These are phyloP conservation scores for Tuber brumale DNA, from an alignment of 495 filamentous ascomycete species.

Conservation along the genomic window DNA sequence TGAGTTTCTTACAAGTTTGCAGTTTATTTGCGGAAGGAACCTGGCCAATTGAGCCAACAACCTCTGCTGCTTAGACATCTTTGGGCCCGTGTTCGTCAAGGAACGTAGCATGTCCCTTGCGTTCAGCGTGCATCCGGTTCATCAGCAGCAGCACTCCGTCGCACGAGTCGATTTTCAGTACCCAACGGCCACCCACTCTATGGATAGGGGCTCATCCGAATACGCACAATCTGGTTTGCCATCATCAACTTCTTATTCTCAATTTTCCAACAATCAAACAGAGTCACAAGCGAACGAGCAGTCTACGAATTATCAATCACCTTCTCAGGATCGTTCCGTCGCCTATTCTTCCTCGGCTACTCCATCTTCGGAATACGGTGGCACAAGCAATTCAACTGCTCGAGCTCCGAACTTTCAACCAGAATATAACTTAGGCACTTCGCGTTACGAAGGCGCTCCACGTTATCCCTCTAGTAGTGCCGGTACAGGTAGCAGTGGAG, in stretches of 20 bases:
- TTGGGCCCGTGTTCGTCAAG: constrained; percentile 2
- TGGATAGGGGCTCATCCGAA: constrained; percentile 86
- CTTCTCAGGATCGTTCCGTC: constrained; percentile 60
- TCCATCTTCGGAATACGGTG: constrained; percentile 80
- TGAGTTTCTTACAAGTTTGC: not conserved
- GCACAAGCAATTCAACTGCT: constrained; percentile 41
- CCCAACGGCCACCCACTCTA: constrained; percentile 50
- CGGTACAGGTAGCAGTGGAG: constrained; percentile 54
- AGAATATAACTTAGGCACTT: constrained; percentile 33
- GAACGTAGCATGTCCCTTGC: constrained; percentile 43
- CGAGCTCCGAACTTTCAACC: constrained; percentile 41
- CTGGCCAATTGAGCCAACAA: constrained; percentile 1
- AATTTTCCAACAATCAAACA: constrained; percentile 49
- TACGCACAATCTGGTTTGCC: constrained; percentile 99
- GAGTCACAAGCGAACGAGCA: constrained; percentile 47
- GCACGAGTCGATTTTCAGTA: constrained; percentile 20
- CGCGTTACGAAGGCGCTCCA: constrained; percentile 48
- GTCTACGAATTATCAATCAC: constrained; percentile 50
- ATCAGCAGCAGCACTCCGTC: constrained; percentile 36
- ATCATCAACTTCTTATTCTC: constrained; percentile 51
- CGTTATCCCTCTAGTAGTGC: constrained; percentile 67
- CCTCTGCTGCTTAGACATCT: not conserved
- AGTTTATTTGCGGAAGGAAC: constrained; percentile 1
- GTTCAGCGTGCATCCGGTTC: constrained; percentile 44
- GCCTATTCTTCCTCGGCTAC: constrained; percentile 71